These are phyloP conservation scores for Aspergillus sclerotiicarbonarius DNA, from an alignment of 495 filamentous ascomycete species.

Conservation along the genomic window DNA sequence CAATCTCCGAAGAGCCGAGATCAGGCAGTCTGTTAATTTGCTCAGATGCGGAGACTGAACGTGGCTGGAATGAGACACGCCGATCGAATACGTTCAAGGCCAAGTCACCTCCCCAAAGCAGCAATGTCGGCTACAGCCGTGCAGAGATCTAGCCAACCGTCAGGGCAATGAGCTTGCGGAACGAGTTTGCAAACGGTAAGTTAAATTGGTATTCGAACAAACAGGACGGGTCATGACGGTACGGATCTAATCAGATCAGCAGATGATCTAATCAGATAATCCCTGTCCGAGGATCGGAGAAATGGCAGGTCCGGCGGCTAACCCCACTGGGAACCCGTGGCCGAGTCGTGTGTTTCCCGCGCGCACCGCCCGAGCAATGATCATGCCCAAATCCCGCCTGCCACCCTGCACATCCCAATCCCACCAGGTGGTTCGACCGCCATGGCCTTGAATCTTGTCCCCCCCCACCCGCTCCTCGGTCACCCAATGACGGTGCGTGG, in stretches of 20 bases:
- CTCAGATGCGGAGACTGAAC: no score
- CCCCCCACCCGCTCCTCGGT: slow-evolving; percentile 5
- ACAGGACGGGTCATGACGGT: neutral
- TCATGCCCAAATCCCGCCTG: neutral
- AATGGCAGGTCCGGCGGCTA: neutral
- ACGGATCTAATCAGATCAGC: slow-evolving; percentile 25
- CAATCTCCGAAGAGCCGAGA: no score
- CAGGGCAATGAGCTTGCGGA: no score
- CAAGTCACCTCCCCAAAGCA: no score
- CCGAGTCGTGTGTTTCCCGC: slow-evolving; percentile 8
- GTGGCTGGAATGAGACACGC: no score
- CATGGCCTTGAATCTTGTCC: slow-evolving; percentile 1
- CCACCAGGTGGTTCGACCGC: neutral
- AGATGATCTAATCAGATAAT: slow-evolving; percentile 29
- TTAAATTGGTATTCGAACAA: no score
- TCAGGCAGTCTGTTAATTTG: no score
- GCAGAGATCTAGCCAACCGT: no score
- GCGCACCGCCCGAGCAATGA: neutral
- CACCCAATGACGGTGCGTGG: slow-evolving; percentile 17
- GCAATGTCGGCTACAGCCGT: no score
- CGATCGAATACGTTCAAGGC: no score
- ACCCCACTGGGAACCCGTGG: neutral
- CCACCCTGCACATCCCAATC: slow-evolving; percentile 10
- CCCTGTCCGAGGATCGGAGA: slow-evolving; percentile 20
- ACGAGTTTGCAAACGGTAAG: no score